phyloP scores from a whole-genome alignment of 768 basidiomycete species.

The Candolleomyces eurysporus region DNA sequence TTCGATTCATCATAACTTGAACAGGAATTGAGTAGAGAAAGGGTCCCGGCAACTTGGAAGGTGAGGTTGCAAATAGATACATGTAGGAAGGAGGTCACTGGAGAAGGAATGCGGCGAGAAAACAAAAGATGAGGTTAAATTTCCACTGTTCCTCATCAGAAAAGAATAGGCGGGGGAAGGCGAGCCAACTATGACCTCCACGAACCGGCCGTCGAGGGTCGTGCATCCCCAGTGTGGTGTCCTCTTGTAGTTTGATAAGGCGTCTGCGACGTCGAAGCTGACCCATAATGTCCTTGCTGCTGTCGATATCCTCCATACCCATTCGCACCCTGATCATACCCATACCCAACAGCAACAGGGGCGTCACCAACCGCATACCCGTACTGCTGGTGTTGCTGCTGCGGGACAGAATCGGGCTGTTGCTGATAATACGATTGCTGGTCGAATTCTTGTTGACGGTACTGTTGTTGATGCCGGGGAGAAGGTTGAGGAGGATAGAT shows the following conservation, averaged over 20 bases:
- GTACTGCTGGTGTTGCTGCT: neutral
- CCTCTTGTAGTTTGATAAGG: neutral
- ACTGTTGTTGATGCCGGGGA: conserved; percentile 10
- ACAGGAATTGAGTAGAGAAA: no score
- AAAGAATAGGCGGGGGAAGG: no score
- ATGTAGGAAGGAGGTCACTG: no score
- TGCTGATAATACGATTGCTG: conserved; percentile 6
- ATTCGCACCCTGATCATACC: conserved; percentile 2
- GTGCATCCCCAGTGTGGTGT: neutral
- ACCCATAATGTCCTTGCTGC: neutral
- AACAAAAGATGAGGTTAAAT: no score
- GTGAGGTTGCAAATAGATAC: no score
- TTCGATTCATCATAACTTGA: no score
- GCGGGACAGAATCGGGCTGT: neutral
- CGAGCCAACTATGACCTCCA: conserved; percentile 1
- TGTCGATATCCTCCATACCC: neutral
- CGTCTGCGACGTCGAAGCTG: neutral
- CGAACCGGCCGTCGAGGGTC: conserved; percentile 4
- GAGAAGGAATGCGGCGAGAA: no score
- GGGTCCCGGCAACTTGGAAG: no score
- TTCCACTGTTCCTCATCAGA: no score
- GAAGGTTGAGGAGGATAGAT: conserved; percentile 47
- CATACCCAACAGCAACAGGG: neutral
- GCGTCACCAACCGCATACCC: neutral
- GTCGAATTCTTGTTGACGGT: neutral